Base-by-base conservation (phyloP, 106 monocot species). In the Allium fistulosum region DNA sequence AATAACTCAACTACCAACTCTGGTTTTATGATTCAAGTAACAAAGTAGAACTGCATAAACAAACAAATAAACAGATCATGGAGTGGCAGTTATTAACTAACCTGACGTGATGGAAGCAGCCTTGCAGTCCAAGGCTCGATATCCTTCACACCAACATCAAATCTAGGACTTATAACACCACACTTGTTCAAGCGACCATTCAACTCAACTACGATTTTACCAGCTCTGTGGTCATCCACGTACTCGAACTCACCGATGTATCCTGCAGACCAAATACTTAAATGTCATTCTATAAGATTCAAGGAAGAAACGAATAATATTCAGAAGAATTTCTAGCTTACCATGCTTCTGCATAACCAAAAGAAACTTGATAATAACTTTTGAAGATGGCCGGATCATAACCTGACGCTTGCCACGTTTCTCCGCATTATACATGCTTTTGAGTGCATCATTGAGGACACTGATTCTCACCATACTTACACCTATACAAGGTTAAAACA, bases 301-400 rank as follows among this genome's bases (percentile, higher is more conserved):
- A 37, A 22, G 22, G 22, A 37, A 37, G 5, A 37, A 37, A 37
- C 2, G 37, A 5, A 37, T 37, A 37, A 4, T 37, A 37, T 37
- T 37, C 37, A 37, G 37, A 37, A 8, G 11, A 37, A 45, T 46
- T 2, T 64, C 17, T 49, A n/a, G 37, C 73, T 37, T 51, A 87
- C 82, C 82, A 52, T 87, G 87, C 80, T 88, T 88, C 84, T 81
- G 84, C 84, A 88, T 88, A 58, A 88, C 88, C 18, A 88, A 67
- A 55, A 88, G 88, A 71, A 88, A 84, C 81, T 88, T 84, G 71
- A 88, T 88, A 51, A 88, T 88, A 12, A 88, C 84, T 84, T 84
- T 84, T 1, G 83, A 88, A 4, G 88, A 88, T 28, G 88, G 84
- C 16, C 84, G 69, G 73, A 88, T 88, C 75, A 74, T 78, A 17